Percentiles rank a stretch among this genome's conserved stretches.
Conservation (phyloP, 1,139 yeast species). For the Saccharomycopsis phalli region DNA sequence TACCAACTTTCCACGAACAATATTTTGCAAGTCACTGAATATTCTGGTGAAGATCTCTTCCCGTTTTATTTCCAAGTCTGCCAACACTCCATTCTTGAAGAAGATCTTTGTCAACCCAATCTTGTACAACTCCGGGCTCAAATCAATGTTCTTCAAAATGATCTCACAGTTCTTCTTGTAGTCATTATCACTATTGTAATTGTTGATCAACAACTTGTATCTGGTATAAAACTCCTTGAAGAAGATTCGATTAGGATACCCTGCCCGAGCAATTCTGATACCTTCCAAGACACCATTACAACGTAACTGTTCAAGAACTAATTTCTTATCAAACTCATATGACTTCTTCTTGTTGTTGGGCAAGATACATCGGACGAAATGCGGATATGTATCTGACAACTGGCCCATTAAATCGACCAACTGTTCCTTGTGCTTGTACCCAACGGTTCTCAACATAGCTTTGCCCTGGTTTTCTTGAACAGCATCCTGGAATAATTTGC, state of each 20-base stretch:
- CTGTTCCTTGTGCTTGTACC: constrained; percentile 82
- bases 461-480: constrained; percentile 16
- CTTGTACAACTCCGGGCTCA: constrained; percentile 61
- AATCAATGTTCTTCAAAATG: constrained; percentile 49
- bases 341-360: constrained; percentile 79
- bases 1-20: constrained; percentile 52
- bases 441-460: constrained; percentile 62
- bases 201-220: constrained; percentile 51
- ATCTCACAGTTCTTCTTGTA: constrained; percentile 59
- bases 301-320: constrained; percentile 82
- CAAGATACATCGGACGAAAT: constrained; percentile 90
- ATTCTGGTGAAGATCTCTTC: constrained; percentile 53
- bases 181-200: constrained; percentile 29
- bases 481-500: constrained; percentile 34
- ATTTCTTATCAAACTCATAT: constrained; percentile 57
- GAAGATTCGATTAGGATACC: constrained; percentile 86
- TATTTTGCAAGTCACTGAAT: constrained; percentile 58
- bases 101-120: constrained; percentile 78
- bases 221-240: constrained; percentile 73
- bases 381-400: constrained; percentile 79
- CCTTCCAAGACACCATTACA: constrained; percentile 99
- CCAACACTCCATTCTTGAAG: constrained; percentile 90
- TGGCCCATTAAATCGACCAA: constrained; percentile 63
- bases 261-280: constrained; percentile 92
- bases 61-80: constrained; percentile 71